Evolutionary conservation across 129 eudicot species (phyloP).

Genomic region (Flaveria brownii): DNA sequence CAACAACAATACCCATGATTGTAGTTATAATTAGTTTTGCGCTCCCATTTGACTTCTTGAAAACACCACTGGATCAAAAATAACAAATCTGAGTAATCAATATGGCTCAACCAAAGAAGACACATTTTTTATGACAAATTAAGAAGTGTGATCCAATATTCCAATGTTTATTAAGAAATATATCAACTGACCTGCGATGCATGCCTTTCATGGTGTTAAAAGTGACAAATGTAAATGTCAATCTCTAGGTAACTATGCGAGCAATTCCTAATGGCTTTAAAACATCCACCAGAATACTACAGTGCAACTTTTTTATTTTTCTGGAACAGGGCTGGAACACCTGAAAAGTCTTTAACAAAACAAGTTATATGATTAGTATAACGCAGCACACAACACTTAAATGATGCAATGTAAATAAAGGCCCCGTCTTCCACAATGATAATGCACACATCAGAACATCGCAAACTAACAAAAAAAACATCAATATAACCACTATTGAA

Average conservation of each 20-base stretch:
- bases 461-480: neutral
- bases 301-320: neutral
- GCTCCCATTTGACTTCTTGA: slow-evolving; percentile 76
- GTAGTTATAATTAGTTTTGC: slow-evolving; percentile 76
- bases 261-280: slow-evolving; percentile 28
- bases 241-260: slow-evolving; percentile 38
- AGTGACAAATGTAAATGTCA: slow-evolving; percentile 43
- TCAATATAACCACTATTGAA: neutral
- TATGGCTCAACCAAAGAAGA: neutral
- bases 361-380: neutral
- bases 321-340: slow-evolving; percentile 27
- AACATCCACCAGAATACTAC: slow-evolving; percentile 38
- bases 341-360: slow-evolving; percentile 33
- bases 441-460: neutral
- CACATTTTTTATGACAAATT: neutral
- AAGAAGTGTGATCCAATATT: slow-evolving; percentile 1
- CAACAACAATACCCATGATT: slow-evolving; percentile 82
- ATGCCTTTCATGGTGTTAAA: slow-evolving; percentile 55
- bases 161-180: slow-evolving; percentile 1
- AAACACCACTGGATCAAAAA: slow-evolving; percentile 60
- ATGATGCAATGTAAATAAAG: neutral
- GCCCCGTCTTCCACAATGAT: neutral
- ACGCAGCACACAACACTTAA: slow-evolving; percentile 9
- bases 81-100: slow-evolving; percentile 13
- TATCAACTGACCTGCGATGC: slow-evolving; percentile 72